Evolutionary conservation across 2,329 filamentous ascomycete species (phyloP).

Genomic region (Fusarium haematococcum): DNA sequence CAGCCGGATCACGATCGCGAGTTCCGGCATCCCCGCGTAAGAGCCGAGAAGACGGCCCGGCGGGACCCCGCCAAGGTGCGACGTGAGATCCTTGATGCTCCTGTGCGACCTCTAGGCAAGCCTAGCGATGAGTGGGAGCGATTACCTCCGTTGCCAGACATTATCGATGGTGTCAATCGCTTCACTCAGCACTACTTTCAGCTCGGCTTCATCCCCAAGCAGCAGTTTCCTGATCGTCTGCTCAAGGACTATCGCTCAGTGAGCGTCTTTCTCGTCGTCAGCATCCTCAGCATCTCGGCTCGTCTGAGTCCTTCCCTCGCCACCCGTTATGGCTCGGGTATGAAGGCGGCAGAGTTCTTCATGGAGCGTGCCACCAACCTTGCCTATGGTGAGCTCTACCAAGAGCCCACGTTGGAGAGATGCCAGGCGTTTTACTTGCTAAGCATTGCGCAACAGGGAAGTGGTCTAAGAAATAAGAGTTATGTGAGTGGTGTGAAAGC

Average conservation of each 20-base stretch:
- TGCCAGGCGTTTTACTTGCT: conserved; percentile 71
- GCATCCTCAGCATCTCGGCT: conserved; percentile 68
- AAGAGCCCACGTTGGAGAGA: conserved; percentile 64
- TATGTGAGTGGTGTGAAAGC: conserved; percentile 56
- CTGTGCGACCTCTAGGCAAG: conserved; percentile 34
- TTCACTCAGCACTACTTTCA: conserved; percentile 70
- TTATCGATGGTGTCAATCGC: conserved; percentile 64
- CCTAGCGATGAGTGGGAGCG: conserved; percentile 59
- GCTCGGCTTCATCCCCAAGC: conserved; percentile 68
- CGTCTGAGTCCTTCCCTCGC: conserved; percentile 63
- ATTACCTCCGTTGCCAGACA: conserved; percentile 61
- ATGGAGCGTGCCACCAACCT: conserved; percentile 62
- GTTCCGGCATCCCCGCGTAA: conserved; percentile 66
- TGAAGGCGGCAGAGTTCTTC: conserved; percentile 65
- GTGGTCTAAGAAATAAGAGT: conserved; percentile 64
- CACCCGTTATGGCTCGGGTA: conserved; percentile 61
- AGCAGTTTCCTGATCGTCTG: conserved; percentile 61
- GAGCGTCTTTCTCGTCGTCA: conserved; percentile 66
- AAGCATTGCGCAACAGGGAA: conserved; percentile 69
- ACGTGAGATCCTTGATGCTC: conserved; percentile 49
- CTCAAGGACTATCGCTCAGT: conserved; percentile 60
- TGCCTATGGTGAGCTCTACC: conserved; percentile 63
- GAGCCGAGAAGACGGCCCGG: conserved; percentile 59
- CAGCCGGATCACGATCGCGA: conserved; percentile 66
- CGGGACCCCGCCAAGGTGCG: conserved; percentile 53